phyloP scores from a whole-genome alignment of 345 rosid genomes.

The Cardamine occulta region DNA sequence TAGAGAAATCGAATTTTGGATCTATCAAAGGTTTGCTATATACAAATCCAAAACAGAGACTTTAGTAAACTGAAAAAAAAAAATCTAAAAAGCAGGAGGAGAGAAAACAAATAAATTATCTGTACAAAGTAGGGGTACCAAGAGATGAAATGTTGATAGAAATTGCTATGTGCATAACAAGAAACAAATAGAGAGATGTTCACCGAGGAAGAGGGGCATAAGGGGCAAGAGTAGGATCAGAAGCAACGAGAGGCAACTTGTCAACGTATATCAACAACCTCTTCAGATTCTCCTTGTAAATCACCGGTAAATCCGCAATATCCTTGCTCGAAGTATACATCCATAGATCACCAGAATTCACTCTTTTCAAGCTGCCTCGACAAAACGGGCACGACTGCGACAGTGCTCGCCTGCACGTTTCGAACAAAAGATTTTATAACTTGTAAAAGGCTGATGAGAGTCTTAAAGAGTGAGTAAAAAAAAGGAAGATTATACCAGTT shows the following conservation, averaged over 20 bases:
- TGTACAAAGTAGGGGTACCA: not conserved
- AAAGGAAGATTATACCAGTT: slow-evolving; percentile 57
- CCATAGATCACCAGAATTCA: slow-evolving; percentile 85
- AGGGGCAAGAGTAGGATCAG: slow-evolving; percentile 52
- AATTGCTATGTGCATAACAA: slow-evolving; percentile 30
- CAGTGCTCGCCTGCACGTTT: slow-evolving; percentile 57
- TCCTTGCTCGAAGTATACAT: slow-evolving; percentile 59
- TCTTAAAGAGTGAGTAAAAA: not conserved
- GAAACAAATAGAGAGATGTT: not conserved
- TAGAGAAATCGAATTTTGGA: not conserved
- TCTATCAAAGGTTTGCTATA: not conserved
- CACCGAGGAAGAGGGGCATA: slow-evolving; percentile 52
- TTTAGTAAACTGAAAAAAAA: not conserved
- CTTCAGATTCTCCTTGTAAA: slow-evolving; percentile 69
- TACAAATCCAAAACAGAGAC: slow-evolving; percentile 30
- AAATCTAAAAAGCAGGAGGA: not conserved
- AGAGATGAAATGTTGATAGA: not conserved
- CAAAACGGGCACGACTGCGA: slow-evolving; percentile 95
- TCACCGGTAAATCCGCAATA: slow-evolving; percentile 53
- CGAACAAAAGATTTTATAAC: not conserved
- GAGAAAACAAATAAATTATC: not conserved
- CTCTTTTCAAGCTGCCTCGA: slow-evolving; percentile 75
- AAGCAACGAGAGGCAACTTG: slow-evolving; percentile 63
- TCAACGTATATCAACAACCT: slow-evolving; percentile 64
- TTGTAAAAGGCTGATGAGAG: not conserved